phyloP scores from a whole-genome alignment of 177 flowering plant species.

The Vitis hybrid region DNA sequence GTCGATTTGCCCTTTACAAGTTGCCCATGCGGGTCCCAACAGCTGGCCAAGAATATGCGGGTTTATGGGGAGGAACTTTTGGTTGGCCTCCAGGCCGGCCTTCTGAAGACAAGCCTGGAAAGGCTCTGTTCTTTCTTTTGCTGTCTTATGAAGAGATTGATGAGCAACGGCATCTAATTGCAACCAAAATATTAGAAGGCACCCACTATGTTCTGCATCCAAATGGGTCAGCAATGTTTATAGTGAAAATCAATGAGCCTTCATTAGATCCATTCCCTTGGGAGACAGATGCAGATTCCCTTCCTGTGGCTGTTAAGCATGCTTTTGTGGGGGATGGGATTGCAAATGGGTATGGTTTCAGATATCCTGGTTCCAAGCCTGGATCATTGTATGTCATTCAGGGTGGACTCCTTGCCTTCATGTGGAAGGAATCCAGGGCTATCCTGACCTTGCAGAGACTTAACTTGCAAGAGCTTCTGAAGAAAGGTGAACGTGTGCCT shows the following conservation, averaged over 20 bases:
- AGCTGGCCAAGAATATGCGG: conserved; percentile 66
- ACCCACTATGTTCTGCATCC: conserved; percentile 95
- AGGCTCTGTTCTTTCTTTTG: conserved; percentile 82
- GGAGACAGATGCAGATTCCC: conserved; percentile 51
- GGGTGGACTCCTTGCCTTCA: conserved; percentile 73
- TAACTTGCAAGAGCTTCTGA: conserved; percentile 67
- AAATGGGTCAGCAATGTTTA: conserved; percentile 96
- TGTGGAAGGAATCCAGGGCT: conserved; percentile 81
- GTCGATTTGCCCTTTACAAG: conserved; percentile 83
- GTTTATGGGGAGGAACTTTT: conserved; percentile 93
- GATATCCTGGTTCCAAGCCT: conserved; percentile 94
- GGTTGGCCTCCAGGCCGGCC: conserved; percentile 94
- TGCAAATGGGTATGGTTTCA: conserved; percentile 92
- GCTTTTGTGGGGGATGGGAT: conserved; percentile 86
- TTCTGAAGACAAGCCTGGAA: conserved; percentile 84
- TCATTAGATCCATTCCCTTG: conserved; percentile 74
- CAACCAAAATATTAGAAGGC: conserved; percentile 94
- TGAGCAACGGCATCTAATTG: conserved; percentile 60
- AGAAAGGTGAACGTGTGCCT: conserved; percentile 78
- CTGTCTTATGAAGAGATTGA: conserved; percentile 80
- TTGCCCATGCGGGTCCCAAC: conserved; percentile 53
- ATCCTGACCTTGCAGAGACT: conserved; percentile 84
- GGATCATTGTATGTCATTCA: conserved; percentile 77
- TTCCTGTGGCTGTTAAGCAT: conserved; percentile 40
- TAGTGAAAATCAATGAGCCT: conserved; percentile 67